phyloP scores from a whole-genome alignment of 2,329 filamentous ascomycete species.

The Akanthomyces uredinophilus region DNA sequence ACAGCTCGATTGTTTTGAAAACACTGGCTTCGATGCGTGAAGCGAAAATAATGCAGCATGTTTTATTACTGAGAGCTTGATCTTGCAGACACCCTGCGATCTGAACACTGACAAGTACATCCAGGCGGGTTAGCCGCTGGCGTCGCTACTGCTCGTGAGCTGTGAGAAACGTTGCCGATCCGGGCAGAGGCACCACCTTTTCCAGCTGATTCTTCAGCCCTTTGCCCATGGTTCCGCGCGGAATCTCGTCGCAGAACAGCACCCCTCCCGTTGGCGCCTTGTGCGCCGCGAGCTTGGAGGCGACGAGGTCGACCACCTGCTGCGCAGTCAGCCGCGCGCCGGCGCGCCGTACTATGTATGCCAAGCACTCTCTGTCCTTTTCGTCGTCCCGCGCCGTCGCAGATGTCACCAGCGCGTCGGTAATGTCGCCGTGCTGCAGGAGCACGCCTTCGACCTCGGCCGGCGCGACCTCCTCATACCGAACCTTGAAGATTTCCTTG shows the following conservation, averaged over 20 bases:
- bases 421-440: background rate
- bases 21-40: no score
- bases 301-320: background rate
- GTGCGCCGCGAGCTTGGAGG: background rate
- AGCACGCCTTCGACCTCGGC: constrained; percentile 8
- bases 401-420: background rate
- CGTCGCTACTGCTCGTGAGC: background rate
- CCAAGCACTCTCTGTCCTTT: constrained; percentile 5
- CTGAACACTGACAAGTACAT: no score
- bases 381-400: background rate
- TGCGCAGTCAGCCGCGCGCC: constrained; percentile 4
- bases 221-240: constrained; percentile 7
- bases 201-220: background rate
- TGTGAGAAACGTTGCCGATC: background rate
- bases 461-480: constrained; percentile 2
- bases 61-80: no score
- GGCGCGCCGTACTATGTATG: background rate
- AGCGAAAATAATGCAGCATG: no score
- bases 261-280: constrained; percentile 6
- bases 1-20: no score
- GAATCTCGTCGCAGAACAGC: constrained; percentile 4
- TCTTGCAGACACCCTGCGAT: no score
- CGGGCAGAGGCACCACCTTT: background rate
- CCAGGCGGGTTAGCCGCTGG: background rate
- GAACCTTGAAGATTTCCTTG: constrained; percentile 13